Evolutionary conservation across 495 filamentous ascomycete genomes (phyloP), one percentile per base, ranked within the genome.

Genomic region (Oidiodendron maius): DNA sequence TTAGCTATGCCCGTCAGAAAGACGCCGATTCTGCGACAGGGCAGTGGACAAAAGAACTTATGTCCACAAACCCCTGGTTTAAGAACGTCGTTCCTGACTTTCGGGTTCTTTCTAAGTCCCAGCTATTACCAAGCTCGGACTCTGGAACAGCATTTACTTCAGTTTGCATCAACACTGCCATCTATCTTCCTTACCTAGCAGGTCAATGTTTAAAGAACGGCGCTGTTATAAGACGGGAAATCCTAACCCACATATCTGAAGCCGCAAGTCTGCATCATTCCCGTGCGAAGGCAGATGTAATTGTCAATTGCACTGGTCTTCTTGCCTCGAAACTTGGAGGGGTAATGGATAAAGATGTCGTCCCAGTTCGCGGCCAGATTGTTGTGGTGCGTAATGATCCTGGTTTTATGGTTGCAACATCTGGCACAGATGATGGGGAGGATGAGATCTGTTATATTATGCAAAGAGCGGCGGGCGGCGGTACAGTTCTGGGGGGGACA

Each of bases 361-460:
- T 81, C 42, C 91, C 93, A 2, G 85, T 74, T 1, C 79, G 93
- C 1, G 93, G 91, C 9, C 93, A 98, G 66, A 84, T 88, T 22
- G 87, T 96, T 0, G 57, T 97, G 0, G 93, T 98, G 9, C 69
- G 91, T 17, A 97, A 97, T 61, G 81, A 84, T 49, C 76, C 86
- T 0, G 77, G 79, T 5, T 72, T 78, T 28, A 93, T 95, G 84
- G 55, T 68, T 16, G 71, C 68, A 1, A 69, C 75, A 23, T 90
- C 85, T 18, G 89, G 90, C 0, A 87, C 80, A 0, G 89, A 96
- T 40, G 87, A 95, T 56, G 87, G 81, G 0, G 72, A 75, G 0
- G 89, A 87, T 28, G 91, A 97, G 61, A 66, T 80, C n/a, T 71
- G 74, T 49, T 98, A 98, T 59, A 78, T 91, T 41, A 98, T 98